A percentile compares a stretch with the other conserved stretches of the same genome.
These are phyloP conservation scores for Alternaria hordeiaustralica DNA, from an alignment of 2,329 filamentous ascomycete species.

Conservation along the genomic window DNA sequence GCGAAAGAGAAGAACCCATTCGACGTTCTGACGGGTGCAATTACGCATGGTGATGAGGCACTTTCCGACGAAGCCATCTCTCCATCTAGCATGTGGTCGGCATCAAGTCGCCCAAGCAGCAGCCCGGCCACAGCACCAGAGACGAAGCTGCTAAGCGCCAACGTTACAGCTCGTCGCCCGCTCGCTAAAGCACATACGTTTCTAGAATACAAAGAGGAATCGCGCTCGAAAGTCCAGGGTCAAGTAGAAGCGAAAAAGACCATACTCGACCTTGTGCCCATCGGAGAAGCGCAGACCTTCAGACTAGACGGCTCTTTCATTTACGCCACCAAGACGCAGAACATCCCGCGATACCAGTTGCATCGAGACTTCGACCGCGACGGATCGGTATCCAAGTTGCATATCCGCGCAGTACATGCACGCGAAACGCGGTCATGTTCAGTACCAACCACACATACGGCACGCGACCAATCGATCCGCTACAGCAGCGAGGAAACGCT, in stretches of 20 bases:
- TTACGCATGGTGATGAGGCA: background rate
- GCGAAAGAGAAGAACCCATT: background rate
- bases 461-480: slow-evolving; percentile 2
- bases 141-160: background rate
- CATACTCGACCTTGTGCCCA: slow-evolving; percentile 16
- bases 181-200: slow-evolving; percentile 5
- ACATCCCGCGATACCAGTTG: slow-evolving; percentile 32
- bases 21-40: background rate
- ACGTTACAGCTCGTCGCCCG: background rate
- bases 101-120: background rate
- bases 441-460: slow-evolving; percentile 9
- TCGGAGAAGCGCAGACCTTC: slow-evolving; percentile 23
- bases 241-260: background rate
- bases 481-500: slow-evolving; percentile 32
- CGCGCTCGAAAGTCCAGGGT: background rate
- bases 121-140: slow-evolving; percentile 1
- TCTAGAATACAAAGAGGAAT: background rate
- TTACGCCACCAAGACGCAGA: slow-evolving; percentile 23
- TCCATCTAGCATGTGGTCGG: slow-evolving; percentile 6
- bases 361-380: slow-evolving; percentile 16
- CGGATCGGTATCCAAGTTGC: slow-evolving; percentile 18
- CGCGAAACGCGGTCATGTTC: slow-evolving; percentile 21
- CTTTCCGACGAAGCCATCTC: slow-evolving; percentile 1
- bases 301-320: slow-evolving; percentile 24
- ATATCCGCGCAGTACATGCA: slow-evolving; percentile 25